Evolutionary conservation across 805 yeast species (phyloP), one percentile per base, ranked within the genome.

Genomic region (Lachancea dasiensis): DNA sequence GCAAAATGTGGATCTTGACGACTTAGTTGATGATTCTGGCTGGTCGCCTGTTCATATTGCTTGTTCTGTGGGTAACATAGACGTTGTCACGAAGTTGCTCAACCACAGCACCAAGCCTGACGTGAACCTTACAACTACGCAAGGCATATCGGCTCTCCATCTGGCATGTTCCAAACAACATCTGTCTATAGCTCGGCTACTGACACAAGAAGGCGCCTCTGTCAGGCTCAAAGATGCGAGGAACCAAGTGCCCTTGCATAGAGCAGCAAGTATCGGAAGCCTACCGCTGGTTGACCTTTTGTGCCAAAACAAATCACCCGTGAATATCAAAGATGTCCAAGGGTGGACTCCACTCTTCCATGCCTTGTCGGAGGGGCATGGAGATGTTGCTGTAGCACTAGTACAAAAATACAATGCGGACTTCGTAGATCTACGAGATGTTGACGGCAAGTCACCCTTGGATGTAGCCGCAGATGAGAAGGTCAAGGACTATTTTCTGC

Each of bases 11-110:
- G 90, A 86, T 45, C 56, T 86, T 9, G 92, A 86, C 53, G 83
- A 80, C 3, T 56, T 69, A 49, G 50, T 53, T 0, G 97, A 89
- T 56, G 79, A 72, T 14, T 69, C 89, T 8, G 95, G 95, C 0
- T 89, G 95, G 95, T 81, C 90, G 0, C 86, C 94, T 1, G 51
- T 86, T 23, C 97, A 89, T 58, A 79, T 90, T 36, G 86, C 92
- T 0, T 72, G 83, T 0, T 74, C 95, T 0, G 67, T 81, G 2
- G 95, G 96, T 0, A 73, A 77, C 49, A 48, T 67, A 16, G 68
- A 65, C 5, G 69, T 80, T 6, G 49, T 86, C 3, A 64, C 70
- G 7, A 50, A 65, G 31, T 52, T 86, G n/a, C 63, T 77, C 47
- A 60, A 56, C 0, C 66, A 69, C 44, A 81, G 84, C 0, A 41